phyloP scores from a whole-genome alignment of 192 early-diverging fungal species.

The Chytriomyces confervae region DNA sequence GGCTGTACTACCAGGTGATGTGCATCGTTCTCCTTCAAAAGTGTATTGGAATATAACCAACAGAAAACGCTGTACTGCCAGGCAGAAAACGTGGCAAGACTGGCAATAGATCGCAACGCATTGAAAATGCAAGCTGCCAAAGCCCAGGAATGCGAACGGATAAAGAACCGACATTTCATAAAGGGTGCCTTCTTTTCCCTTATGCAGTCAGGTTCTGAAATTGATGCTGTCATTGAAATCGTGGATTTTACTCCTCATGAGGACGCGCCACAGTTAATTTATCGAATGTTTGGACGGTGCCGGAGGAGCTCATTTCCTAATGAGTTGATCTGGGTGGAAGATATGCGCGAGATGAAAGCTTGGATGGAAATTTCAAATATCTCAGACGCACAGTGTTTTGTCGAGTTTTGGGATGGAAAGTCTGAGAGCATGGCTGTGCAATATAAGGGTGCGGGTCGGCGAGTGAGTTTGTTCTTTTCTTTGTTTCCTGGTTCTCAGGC shows the following conservation, averaged over 20 bases:
- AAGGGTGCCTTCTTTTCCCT: no score
- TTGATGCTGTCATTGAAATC: conserved; percentile 14
- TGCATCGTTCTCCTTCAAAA: no score
- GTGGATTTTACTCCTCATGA: neutral
- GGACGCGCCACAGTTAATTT: neutral
- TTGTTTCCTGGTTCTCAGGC: no score
- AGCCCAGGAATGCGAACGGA: no score
- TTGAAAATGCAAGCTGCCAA: neutral
- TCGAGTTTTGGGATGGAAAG: conserved; percentile 23
- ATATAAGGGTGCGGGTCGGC: conserved; percentile 15
- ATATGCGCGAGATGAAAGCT: neutral
- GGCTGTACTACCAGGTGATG: neutral
- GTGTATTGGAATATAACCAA: conserved; percentile 3
- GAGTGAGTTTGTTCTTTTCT: conserved; percentile 1
- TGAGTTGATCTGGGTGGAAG: neutral
- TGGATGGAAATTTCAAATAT: conserved; percentile 20
- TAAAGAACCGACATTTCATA: no score
- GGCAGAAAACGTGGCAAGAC: no score
- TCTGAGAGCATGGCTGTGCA: neutral
- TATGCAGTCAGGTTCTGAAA: no score
- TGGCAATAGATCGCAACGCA: neutral
- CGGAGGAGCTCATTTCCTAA: neutral
- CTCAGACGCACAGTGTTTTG: conserved; percentile 12
- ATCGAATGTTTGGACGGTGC: conserved; percentile 3
- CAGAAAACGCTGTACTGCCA: no score